Conservation (phyloP, 805 yeast genomes). For the Tanozyma kutaoensis region DNA sequence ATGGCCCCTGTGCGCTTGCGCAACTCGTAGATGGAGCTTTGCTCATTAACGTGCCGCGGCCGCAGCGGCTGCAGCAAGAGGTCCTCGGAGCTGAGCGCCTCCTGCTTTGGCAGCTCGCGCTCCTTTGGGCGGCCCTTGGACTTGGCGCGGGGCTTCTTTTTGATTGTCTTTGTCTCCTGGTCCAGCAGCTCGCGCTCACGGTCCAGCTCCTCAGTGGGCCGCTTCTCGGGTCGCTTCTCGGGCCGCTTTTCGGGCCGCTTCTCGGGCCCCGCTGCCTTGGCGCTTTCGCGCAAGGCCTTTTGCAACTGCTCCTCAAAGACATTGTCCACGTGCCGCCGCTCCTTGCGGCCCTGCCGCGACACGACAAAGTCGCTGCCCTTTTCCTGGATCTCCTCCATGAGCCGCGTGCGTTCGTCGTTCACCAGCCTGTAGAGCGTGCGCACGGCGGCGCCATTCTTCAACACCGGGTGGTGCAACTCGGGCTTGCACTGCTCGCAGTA, state of each 20-base stretch:
- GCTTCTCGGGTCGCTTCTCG: slow-evolving; percentile 1
- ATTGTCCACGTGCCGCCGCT: slow-evolving; percentile 20
- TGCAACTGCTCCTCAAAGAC: slow-evolving; percentile 27
- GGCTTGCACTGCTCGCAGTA: slow-evolving; percentile 93
- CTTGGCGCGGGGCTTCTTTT: neutral
- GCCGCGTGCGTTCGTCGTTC: slow-evolving; percentile 26
- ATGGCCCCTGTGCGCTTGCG: slow-evolving; percentile 81
- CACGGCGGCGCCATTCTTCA: slow-evolving; percentile 6
- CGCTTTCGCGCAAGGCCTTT: slow-evolving; percentile 44
- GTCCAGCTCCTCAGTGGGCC: slow-evolving; percentile 3
- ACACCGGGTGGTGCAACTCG: slow-evolving; percentile 50
- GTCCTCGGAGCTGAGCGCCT: too few relatives aligned
- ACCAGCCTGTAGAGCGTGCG: slow-evolving; percentile 28
- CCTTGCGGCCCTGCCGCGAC: slow-evolving; percentile 11
- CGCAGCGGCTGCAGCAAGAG: slow-evolving; percentile 59
- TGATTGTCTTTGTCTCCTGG: slow-evolving; percentile 3
- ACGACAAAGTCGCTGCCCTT: neutral
- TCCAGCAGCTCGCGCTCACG: slow-evolving; percentile 4
- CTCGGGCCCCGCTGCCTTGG: slow-evolving; percentile 27
- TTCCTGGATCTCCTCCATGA: slow-evolving; percentile 6
- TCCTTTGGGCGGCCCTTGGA: slow-evolving; percentile 2
- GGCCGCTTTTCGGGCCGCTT: slow-evolving; percentile 13
- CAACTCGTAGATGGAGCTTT: slow-evolving; percentile 71
- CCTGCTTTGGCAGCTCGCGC: slow-evolving; percentile 1
- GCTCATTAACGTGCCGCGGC: slow-evolving; percentile 72